These are phyloP conservation scores for Gastrodia elata DNA, from an alignment of 106 monocot species.

Conservation along the genomic window DNA sequence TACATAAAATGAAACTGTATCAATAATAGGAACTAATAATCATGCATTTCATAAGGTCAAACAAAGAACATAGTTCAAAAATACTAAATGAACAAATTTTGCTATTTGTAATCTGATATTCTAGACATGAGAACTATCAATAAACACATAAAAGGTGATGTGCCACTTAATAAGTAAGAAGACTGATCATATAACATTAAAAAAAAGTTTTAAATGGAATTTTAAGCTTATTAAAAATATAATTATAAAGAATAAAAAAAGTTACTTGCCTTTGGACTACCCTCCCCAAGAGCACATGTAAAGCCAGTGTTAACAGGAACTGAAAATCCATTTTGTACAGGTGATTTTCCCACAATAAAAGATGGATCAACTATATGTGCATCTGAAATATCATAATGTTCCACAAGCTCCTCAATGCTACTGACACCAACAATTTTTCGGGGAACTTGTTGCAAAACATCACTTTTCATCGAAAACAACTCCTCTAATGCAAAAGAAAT, in stretches of 20 bases:
- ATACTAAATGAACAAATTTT: background rate
- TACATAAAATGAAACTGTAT: background rate
- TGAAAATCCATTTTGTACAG: conserved; percentile 34
- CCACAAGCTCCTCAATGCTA: conserved; percentile 12
- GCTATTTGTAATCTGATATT: background rate
- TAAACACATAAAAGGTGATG: background rate
- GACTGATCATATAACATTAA: background rate
- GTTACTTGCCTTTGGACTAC: conserved; percentile 61
- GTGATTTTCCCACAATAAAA: conserved; percentile 68
- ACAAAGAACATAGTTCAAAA: background rate
- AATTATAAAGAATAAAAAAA: background rate
- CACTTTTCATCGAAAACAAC: conserved; percentile 9
- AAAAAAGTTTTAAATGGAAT: background rate
- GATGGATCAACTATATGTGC: conserved; percentile 27
- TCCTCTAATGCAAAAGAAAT: conserved; percentile 16
- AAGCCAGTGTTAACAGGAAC: conserved; percentile 22
- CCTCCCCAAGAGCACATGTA: conserved; percentile 60
- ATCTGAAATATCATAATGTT: conserved; percentile 32
- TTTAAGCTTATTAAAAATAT: background rate
- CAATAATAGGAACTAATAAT: background rate
- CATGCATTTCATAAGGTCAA: background rate
- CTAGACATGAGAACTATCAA: background rate
- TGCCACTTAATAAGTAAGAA: background rate
- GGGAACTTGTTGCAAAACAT: background rate
- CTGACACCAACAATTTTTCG: background rate